These are phyloP conservation scores for Quercus phellos DNA, from an alignment of 331 rosid species.

Conservation along the genomic window DNA sequence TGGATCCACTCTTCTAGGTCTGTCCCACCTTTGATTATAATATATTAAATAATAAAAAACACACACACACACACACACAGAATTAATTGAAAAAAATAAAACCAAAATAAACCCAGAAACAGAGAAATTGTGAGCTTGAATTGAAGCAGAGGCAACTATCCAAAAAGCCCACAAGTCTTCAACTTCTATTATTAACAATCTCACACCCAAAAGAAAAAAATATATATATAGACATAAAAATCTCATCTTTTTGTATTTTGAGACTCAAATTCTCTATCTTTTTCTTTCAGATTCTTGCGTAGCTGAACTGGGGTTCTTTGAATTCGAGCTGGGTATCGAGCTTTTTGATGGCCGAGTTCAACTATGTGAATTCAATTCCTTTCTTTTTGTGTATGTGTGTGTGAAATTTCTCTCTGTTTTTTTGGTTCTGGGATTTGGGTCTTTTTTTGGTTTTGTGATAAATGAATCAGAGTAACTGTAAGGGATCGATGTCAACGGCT, in stretches of 20 bases:
- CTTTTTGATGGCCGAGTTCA: constrained; percentile 19
- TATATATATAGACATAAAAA: neutral
- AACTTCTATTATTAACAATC: constrained; percentile 13
- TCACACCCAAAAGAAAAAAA: constrained; percentile 1
- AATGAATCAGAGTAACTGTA: constrained; percentile 65
- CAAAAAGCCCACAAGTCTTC: constrained; percentile 26
- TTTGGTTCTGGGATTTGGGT: constrained; percentile 27
- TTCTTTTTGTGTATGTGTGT: neutral
- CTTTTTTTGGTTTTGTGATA: constrained; percentile 16
- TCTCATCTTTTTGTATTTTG: neutral
- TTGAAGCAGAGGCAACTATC: constrained; percentile 25
- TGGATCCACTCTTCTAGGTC: constrained; percentile 83
- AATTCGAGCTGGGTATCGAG: constrained; percentile 23
- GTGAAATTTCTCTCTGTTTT: constrained; percentile 16
- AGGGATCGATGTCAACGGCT: constrained; percentile 62
- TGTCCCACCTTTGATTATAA: constrained; percentile 48
- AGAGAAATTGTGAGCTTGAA: constrained; percentile 42
- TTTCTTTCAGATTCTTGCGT: constrained; percentile 28
- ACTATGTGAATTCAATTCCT: constrained; percentile 27
- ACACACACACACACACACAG: neutral
- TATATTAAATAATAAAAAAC: neutral
- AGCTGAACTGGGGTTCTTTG: constrained; percentile 27
- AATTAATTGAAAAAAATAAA: constrained; percentile 16
- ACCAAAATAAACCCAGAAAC: constrained; percentile 28
- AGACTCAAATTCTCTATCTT: constrained; percentile 21